These are phyloP conservation scores for Malus hybrid DNA, from an alignment of 331 rosid species.

Conservation along the genomic window DNA sequence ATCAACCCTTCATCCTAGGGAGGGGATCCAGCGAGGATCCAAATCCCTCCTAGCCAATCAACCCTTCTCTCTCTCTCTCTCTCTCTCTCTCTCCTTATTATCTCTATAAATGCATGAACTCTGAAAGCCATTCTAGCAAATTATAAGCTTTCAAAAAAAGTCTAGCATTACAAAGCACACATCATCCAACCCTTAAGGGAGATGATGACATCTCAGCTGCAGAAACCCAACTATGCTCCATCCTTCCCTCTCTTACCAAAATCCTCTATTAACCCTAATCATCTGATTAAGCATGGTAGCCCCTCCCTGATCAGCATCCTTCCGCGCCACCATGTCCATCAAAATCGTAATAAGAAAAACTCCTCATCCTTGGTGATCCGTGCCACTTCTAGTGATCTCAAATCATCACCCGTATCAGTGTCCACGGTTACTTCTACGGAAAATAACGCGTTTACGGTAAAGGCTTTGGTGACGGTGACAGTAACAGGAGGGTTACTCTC, in stretches of 20 bases:
- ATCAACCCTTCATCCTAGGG: too few relatives aligned
- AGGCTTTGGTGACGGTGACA: constrained; percentile 9
- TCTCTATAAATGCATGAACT: too few relatives aligned
- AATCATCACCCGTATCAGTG: not conserved
- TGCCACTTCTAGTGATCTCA: not conserved
- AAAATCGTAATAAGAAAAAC: not conserved
- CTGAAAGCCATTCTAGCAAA: too few relatives aligned
- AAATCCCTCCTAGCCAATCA: too few relatives aligned
- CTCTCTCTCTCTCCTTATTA: too few relatives aligned
- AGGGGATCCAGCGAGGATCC: too few relatives aligned
- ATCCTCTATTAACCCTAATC: not conserved
- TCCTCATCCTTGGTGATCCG: not conserved
- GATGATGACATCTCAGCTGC: not conserved
- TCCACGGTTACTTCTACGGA: not conserved
- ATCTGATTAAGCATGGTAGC: not conserved
- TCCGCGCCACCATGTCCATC: not conserved
- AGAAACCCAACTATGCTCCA: not conserved
- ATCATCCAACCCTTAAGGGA: too few relatives aligned
- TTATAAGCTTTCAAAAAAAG: too few relatives aligned
- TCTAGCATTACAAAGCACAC: too few relatives aligned
- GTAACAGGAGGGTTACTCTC: constrained; percentile 10
- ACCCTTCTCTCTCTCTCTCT: too few relatives aligned
- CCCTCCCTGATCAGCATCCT: not conserved
- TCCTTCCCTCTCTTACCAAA: not conserved
- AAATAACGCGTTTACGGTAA: not conserved